phyloP scores from a whole-genome alignment of 352 stramenopile genomes.

The Globisporangium polare region DNA sequence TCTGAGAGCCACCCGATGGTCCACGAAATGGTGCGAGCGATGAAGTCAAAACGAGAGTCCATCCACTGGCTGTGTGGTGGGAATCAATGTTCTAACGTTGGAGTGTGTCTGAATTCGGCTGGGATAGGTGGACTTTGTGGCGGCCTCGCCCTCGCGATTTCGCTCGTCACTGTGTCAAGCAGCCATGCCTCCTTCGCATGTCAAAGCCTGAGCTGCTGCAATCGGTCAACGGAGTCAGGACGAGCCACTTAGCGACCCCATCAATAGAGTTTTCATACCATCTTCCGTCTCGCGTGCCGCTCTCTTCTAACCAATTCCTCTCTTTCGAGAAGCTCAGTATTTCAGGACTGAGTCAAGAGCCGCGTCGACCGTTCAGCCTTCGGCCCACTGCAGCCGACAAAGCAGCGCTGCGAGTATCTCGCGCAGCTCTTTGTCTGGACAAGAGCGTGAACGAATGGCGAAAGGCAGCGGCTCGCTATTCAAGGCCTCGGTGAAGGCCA shows the following conservation, averaged over 20 bases:
- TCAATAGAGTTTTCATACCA: background rate
- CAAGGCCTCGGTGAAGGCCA: background rate
- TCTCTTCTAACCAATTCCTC: background rate
- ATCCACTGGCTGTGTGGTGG: background rate
- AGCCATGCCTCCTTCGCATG: constrained; percentile 21
- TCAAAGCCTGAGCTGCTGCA: background rate
- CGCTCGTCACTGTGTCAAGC: constrained; percentile 67
- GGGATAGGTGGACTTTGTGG: constrained; percentile 70
- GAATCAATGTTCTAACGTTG: background rate
- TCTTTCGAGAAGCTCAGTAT: background rate
- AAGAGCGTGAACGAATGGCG: constrained; percentile 1
- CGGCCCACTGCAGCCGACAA: too few species aligned
- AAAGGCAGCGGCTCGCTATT: background rate
- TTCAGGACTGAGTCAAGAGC: background rate
- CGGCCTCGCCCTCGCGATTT: constrained; percentile 42
- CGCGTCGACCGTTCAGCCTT: background rate
- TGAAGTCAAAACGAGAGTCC: background rate
- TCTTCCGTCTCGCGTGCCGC: background rate
- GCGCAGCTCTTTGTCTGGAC: background rate
- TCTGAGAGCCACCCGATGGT: constrained; percentile 34
- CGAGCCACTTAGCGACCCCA: background rate
- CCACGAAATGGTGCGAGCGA: constrained; percentile 47
- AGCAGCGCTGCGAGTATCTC: background rate
- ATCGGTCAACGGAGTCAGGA: too few species aligned
- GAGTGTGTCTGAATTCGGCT: background rate